These are phyloP conservation scores for Gossypium laxum DNA, from an alignment of 441 rosid genomes.

Conservation along the genomic window DNA sequence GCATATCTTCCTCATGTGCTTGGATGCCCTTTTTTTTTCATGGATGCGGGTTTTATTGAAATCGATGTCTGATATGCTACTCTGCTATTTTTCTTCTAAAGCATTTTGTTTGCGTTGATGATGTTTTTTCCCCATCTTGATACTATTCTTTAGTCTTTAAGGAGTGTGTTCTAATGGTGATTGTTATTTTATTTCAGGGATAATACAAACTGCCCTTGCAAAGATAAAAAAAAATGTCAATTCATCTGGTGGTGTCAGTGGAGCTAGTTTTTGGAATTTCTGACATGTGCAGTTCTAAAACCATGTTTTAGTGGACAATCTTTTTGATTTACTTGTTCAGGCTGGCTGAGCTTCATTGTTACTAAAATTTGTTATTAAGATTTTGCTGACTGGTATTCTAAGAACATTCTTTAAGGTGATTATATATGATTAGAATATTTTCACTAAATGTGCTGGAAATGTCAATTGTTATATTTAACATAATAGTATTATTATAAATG, in stretches of 20 bases:
- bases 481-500: too few relatives aligned
- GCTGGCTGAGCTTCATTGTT: background rate
- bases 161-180: background rate
- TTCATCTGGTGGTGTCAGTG: slow-evolving; percentile 12
- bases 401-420: too few relatives aligned
- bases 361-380: too few relatives aligned
- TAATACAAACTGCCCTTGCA: slow-evolving; percentile 11
- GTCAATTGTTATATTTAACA: too few relatives aligned
- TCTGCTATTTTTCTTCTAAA: background rate
- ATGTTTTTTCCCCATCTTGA: background rate
- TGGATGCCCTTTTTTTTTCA: background rate
- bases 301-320: background rate
- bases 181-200: slow-evolving; percentile 18
- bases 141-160: background rate
- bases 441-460: too few relatives aligned
- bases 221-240: background rate
- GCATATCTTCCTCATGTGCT: background rate
- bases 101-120: background rate
- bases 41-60: background rate
- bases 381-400: too few relatives aligned
- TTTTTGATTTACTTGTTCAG: background rate
- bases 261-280: slow-evolving; percentile 1
- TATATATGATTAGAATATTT: too few relatives aligned
- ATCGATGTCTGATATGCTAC: background rate
- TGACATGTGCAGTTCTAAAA: slow-evolving; percentile 16